These are phyloP conservation scores for Henckelia pumila DNA, from an alignment of 257 asterid species.

Conservation along the genomic window DNA sequence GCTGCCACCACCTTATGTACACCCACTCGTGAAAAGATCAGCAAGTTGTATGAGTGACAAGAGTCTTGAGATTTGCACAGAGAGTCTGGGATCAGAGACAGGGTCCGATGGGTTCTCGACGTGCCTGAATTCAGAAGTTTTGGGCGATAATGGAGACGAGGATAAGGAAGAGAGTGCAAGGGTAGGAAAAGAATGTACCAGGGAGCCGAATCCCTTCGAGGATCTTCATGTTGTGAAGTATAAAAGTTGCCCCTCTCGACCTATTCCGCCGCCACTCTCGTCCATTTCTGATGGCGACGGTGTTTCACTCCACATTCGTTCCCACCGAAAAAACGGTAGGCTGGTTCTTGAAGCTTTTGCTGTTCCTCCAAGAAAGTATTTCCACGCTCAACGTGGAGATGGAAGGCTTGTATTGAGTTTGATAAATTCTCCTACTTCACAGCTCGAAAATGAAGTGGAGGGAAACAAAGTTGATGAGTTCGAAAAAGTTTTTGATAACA, in stretches of 20 bases:
- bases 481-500: slow-evolving; percentile 21
- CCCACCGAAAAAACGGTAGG: slow-evolving; percentile 61
- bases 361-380: slow-evolving; percentile 43
- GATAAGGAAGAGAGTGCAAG: slow-evolving; percentile 11
- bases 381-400: slow-evolving; percentile 52
- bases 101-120: slow-evolving; percentile 64
- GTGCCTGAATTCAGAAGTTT: slow-evolving; percentile 31
- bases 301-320: slow-evolving; percentile 49
- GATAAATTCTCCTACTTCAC: slow-evolving; percentile 26
- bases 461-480: slow-evolving; percentile 29
- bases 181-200: slow-evolving; percentile 4
- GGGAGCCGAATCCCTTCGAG: slow-evolving; percentile 20
- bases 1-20: slow-evolving; percentile 50
- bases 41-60: slow-evolving; percentile 47
- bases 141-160: slow-evolving; percentile 30
- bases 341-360: slow-evolving; percentile 68
- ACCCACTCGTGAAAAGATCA: slow-evolving; percentile 55
- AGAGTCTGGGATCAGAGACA: slow-evolving; percentile 84
- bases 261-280: slow-evolving; percentile 78
- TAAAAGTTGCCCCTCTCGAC: slow-evolving; percentile 38
- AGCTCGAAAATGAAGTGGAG: background rate
- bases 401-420: slow-evolving; percentile 71
- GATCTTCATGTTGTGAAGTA: slow-evolving; percentile 42
- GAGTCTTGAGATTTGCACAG: slow-evolving; percentile 83
- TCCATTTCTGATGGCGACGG: slow-evolving; percentile 54